Evolutionary conservation across 1,284 basidiomycete species (phyloP), one percentile per base, ranked within the genome.

Genomic region (Mycena citricolor): DNA sequence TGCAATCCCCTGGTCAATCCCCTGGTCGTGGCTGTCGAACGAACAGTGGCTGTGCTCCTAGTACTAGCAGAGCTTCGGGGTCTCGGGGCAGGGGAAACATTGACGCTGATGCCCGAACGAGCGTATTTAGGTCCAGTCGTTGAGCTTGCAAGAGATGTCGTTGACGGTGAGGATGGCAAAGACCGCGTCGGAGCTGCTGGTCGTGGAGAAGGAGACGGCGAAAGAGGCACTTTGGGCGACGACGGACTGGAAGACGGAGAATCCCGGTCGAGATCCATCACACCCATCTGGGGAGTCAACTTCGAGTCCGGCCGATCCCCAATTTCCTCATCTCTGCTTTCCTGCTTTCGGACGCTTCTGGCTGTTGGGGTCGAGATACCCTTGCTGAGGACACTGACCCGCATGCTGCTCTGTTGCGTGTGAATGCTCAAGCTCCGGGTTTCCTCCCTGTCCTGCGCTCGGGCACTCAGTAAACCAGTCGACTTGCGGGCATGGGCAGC

Each of bases 291-390:
- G 13, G 75, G 81, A 1, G 79, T 82, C 8, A 86, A 67, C 54
- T 86, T 86, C 4, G 83, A 86, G 51, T 86, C 84, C 3, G 81
- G 81, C 3, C 81, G 65, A 2, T 51, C 52, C 16, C 44, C 32
- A 33, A 10, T 33, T n/a, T 5, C 28, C 22, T 29, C 24, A n/a
- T 32, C 5, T 21, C 29, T 25, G 13, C 24, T 17, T 21, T 23
- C 50, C 23, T n/a, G 33, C 12, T 20, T n/a, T 2, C 46, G 25
- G 14, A 48, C 39, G 22, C 23, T 19, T 37, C 41, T 14, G 6
- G 41, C 32, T 8, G 29, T 33, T 5, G 51, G 51, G 17, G 51
- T 52, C 2, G 67, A 63, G 2, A 70, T 41, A 44, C 70, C 74
- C 11, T 78, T 71, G 39, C 73, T 79, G 29, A 81, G 66, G 6